Base-by-base conservation (phyloP, 1,284 basidiomycete genomes). In the Thecaphora frezii region DNA sequence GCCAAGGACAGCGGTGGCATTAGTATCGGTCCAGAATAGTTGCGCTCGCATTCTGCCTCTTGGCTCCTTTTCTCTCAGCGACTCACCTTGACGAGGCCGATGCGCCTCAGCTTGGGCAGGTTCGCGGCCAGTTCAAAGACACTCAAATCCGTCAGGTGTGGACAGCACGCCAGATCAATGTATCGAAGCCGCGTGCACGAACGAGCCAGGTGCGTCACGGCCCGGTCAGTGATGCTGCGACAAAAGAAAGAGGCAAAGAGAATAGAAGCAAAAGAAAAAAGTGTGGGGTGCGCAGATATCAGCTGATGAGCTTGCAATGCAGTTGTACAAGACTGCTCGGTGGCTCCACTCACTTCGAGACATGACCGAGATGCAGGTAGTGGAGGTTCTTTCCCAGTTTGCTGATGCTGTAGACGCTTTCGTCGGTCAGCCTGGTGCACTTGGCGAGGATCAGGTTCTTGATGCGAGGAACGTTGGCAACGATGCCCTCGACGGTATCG, bases 161-260 rank as follows among this genome's bases (percentile, higher is more conserved):
- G 83, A 71, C 94, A 99, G 93, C 93, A 94, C 5, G 96, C 96
- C 64, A 99, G 87, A 79, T 99, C 96, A 58, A 99, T 88, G 78
- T 98, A 99, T 67, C 96, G 84, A 54, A 99, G 80, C n/a, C 96
- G 84, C 0, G 91, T 93, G 80, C 96, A 99, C 22, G 86, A 85
- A 39, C 90, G 84, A 3, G 92, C 93, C 18, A 99, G 83, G 10
- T 85, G 85, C 48, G 87, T 88, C 37, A 99, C 88, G 8, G 90
- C 91, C 24, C 85, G 85, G 78, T 99, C 96, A 2, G 93, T 96
- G 66, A 98, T 91, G 69, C 87, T 88, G 63, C 16, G 80, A 81
- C 5, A 26, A 33, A 21, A 48, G 14, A 25, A 38, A 44, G 33
- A 38, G 37, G 23, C 7, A 48, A 48, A 56, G 28, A 44, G 48